These are phyloP conservation scores for Coprinopsis sp. DNA, from an alignment of 768 basidiomycete genomes.

Conservation along the genomic window DNA sequence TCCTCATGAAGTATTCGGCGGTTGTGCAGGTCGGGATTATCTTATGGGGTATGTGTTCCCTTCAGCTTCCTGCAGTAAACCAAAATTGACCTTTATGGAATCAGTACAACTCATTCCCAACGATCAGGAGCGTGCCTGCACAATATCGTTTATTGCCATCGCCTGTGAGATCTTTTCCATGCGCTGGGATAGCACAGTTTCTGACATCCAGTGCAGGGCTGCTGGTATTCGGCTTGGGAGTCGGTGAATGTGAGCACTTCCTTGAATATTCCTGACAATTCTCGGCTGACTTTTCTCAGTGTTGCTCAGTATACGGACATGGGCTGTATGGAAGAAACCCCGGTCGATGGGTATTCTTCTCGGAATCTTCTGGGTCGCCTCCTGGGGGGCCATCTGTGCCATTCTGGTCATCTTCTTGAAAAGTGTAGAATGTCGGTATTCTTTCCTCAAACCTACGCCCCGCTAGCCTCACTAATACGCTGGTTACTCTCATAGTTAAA, in stretches of 20 bases:
- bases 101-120: not conserved
- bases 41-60: constrained; percentile 14
- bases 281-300: constrained; percentile 5
- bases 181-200: no score
- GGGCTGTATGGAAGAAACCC: constrained; percentile 18
- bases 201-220: constrained; percentile 6
- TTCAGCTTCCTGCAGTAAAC: not conserved
- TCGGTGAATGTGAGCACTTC: constrained; percentile 16
- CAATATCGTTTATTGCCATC: not conserved
- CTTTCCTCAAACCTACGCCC: not conserved
- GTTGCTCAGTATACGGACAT: constrained; percentile 16
- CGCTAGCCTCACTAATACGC: not conserved
- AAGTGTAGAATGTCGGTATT: constrained; percentile 13
- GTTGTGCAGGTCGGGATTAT: constrained; percentile 19
- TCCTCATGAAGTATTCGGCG: constrained; percentile 18
- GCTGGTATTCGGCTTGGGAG: constrained; percentile 16
- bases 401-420: constrained; percentile 9
- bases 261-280: not conserved
- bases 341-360: constrained; percentile 9
- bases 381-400: constrained; percentile 13
- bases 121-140: not conserved
- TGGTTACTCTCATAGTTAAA: constrained; percentile 10
- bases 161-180: no score
- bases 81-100: not conserved
- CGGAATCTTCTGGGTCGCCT: constrained; percentile 9